Base-by-base conservation (phyloP, 2,329 filamentous ascomycete species). In the Colletotrichum chlorophyti region DNA sequence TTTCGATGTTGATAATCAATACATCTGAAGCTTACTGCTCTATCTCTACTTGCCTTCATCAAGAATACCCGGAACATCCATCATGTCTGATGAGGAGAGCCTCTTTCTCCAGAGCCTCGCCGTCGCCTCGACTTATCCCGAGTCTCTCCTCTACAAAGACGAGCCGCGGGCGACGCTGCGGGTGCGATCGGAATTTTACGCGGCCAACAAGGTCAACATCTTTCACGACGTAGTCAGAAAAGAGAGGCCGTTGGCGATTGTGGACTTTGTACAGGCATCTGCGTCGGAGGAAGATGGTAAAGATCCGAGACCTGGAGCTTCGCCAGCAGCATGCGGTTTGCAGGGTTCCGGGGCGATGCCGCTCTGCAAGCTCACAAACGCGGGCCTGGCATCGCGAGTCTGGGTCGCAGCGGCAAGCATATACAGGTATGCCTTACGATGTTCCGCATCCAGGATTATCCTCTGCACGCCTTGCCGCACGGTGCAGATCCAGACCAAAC, bases 371-470 rank as follows among this genome's bases (percentile, higher is more conserved):
- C 21, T 35, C 46, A 8, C 2, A 21, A 10, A 8, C 49, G 29
- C 8, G 10, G 29, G 10, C 14, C 17, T 11, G 14, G 35, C 24
- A 17, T 54, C 11, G 19, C 17, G 11, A 17, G 42, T 9, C 34
- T 58, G 2, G 35, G 54, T 15, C 54, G 54, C 14, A 58, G 54
- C 29, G 54, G 54, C 10, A 35, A 19, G 17, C 42, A 54, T 8
- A 29, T 54, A 5, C 54, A 47, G 29, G 27, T 48, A 12, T 58
- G 54, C 50, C 31, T 58, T 29, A 42, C 54, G 14, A 24, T 58
- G 1, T 54, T 47, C 50, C 47, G 50, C 42, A 48, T 47, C 27
- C 27, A 50, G 9, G 15, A 47, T 29, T 48, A 54, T 24, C 42
- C 42, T 14, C 27, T 41, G 6, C 50, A 58, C 35, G 41, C 35